Evolutionary conservation across 2,329 filamentous ascomycete species (phyloP).

Genomic region (Tolypocladium tropicale): DNA sequence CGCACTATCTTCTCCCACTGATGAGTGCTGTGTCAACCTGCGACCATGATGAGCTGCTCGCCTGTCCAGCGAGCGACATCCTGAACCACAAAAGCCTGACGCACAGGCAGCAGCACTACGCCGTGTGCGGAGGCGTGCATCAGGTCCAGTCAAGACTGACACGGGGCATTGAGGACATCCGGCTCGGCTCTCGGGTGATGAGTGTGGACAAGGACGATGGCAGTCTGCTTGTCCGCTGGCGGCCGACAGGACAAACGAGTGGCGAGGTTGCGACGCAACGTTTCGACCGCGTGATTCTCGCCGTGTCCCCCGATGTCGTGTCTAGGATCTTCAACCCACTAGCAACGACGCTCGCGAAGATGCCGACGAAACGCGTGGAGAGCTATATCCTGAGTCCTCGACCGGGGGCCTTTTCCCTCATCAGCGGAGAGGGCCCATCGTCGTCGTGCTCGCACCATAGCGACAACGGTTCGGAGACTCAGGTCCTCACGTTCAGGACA

Average conservation of each 20-base stretch:
- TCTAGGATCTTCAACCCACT: constrained; percentile 36
- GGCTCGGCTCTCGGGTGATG: constrained; percentile 27
- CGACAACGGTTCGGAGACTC: constrained; percentile 13
- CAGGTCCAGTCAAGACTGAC: constrained; percentile 36
- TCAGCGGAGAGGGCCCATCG: neutral
- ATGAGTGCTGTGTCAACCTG: constrained; percentile 46
- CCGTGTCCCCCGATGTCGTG: constrained; percentile 43
- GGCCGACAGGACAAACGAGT: constrained; percentile 6
- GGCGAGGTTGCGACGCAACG: constrained; percentile 14
- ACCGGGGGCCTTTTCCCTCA: constrained; percentile 3
- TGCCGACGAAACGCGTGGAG: constrained; percentile 38
- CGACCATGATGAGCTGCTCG: constrained; percentile 36
- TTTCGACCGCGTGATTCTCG: constrained; percentile 43
- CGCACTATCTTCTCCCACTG: constrained; percentile 42
- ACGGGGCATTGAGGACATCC: constrained; percentile 25
- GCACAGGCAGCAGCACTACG: constrained; percentile 37
- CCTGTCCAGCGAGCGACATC: constrained; percentile 43
- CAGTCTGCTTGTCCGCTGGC: constrained; percentile 24
- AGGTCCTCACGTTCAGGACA: constrained; percentile 25
- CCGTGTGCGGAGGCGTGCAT: constrained; percentile 37
- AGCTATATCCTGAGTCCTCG: constrained; percentile 29
- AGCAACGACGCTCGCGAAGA: constrained; percentile 21
- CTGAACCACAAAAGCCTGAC: constrained; percentile 38
- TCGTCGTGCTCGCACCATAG: constrained; percentile 16
- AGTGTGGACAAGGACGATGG: constrained; percentile 17